Conservation (phyloP, 768 basidiomycete species). For the Boletus bicolor region DNA sequence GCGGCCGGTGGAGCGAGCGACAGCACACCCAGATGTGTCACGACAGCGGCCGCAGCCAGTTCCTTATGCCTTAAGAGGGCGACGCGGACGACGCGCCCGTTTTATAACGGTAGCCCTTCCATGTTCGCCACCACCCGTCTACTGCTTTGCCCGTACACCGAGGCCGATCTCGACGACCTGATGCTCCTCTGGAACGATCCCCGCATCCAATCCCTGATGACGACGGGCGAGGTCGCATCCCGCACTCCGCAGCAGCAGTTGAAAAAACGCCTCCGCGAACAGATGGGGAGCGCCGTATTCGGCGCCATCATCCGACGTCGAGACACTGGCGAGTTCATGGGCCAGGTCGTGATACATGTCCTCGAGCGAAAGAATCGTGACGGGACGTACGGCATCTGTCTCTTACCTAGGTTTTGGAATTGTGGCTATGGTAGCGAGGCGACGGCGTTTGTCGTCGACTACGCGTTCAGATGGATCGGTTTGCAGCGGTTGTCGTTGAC, state of each 20-base stretch:
- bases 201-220: slow-evolving; percentile 23
- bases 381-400: slow-evolving; percentile 32
- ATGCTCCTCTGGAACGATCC: slow-evolving; percentile 29
- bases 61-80: not conserved
- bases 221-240: slow-evolving; percentile 14
- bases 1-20: slow-evolving; percentile 1
- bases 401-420: slow-evolving; percentile 34
- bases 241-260: slow-evolving; percentile 7
- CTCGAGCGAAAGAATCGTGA: slow-evolving; percentile 29
- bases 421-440: slow-evolving; percentile 43
- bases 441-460: slow-evolving; percentile 38
- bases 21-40: not conserved
- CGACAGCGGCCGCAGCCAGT: slow-evolving; percentile 22
- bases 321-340: slow-evolving; percentile 32
- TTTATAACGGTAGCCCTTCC: not conserved
- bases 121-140: slow-evolving; percentile 35
- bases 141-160: slow-evolving; percentile 31
- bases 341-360: slow-evolving; percentile 29
- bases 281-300: slow-evolving; percentile 28
- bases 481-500: slow-evolving; percentile 41
- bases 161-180: slow-evolving; percentile 33
- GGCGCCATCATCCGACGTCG: slow-evolving; percentile 28
- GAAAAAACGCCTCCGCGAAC: slow-evolving; percentile 17
- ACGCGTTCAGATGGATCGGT: slow-evolving; percentile 38
- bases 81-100: not conserved